A percentile compares a stretch with the other conserved stretches of the same genome.
These are phyloP conservation scores for Glomus cerebriforme DNA, from an alignment of 192 early-diverging fungal species.

Conservation along the genomic window DNA sequence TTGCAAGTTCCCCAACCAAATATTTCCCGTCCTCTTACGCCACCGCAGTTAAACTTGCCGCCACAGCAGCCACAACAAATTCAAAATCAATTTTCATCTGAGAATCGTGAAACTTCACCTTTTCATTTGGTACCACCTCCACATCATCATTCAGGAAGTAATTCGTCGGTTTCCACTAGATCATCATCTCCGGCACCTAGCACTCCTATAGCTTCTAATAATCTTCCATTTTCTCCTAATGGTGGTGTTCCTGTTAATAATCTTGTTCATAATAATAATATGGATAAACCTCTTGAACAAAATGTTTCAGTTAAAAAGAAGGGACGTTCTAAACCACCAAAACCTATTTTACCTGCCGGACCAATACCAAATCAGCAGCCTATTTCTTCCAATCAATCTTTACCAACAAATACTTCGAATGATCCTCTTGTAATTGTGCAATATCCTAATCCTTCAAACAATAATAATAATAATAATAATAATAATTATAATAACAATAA, in stretches of 20 bases:
- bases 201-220: neutral
- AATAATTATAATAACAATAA: too few relatives aligned
- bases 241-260: neutral
- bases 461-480: too few relatives aligned
- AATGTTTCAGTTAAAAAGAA: neutral
- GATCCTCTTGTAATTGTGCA: constrained; percentile 8
- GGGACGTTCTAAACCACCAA: constrained; percentile 1
- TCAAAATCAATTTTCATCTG: neutral
- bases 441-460: neutral
- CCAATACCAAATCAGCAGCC: constrained; percentile 11
- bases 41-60: neutral
- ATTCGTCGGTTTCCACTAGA: constrained; percentile 9
- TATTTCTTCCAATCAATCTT: neutral
- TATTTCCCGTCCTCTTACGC: neutral
- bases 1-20: neutral
- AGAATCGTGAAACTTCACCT: constrained; percentile 6
- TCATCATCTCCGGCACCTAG: constrained; percentile 8
- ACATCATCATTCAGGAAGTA: constrained; percentile 20
- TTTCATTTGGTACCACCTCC: constrained; percentile 11
- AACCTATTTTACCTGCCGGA: neutral
- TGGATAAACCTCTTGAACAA: constrained; percentile 10
- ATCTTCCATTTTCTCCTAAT: too few relatives aligned
- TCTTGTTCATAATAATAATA: neutral
- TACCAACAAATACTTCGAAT: neutral
- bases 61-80: neutral